Evolutionary conservation across 768 basidiomycete species (phyloP), one percentile per base, ranked within the genome.

Genomic region (Saitozyma podzolica): DNA sequence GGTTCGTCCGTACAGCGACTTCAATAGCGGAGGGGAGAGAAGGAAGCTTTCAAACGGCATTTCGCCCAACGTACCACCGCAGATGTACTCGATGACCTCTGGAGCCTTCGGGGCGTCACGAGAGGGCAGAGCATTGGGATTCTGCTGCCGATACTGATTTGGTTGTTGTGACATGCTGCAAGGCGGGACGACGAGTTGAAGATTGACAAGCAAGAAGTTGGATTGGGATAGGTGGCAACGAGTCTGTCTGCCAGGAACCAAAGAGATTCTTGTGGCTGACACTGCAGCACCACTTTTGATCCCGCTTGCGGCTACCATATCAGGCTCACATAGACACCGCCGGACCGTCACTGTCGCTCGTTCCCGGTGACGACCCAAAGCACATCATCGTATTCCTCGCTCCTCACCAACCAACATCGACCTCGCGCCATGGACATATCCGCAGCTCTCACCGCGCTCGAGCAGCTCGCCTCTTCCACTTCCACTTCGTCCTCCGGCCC

Each of bases 31-130:
- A 29, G 29, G 29, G 5, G 29, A 29, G 29, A 5, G 29, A 5
- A 29, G 29, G 29, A 29, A 29, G 29, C 29, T 29, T 29, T 29
- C 29, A 29, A 29, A 8, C 29, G 29, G 5, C 29, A 29, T 29
- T 29, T 29, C 29, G 29, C 29, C 29, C 29, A 29, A 70, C 66
- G 56, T 51, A 72, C 73, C 73, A 48, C 70, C 73, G 55, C 73
- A 75, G 45, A 75, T 67, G 48, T 75, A 75, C 50, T 75, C 70
- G 40, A 75, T 68, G 11, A 63, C 49, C 37, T 69, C 68, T 8
- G 73, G 73, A 1, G 66, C 60, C 58, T 66, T 70, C 20, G 63
- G 64, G 19, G 56, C 58, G 11, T 54, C 58, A 53, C 68, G 29
- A 8, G 56, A 47, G 40, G 73, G 70, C 63, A 75, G 69, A 16